Conservation (phyloP, 768 basidiomycete genomes). For the Ephemerocybe angulata region DNA sequence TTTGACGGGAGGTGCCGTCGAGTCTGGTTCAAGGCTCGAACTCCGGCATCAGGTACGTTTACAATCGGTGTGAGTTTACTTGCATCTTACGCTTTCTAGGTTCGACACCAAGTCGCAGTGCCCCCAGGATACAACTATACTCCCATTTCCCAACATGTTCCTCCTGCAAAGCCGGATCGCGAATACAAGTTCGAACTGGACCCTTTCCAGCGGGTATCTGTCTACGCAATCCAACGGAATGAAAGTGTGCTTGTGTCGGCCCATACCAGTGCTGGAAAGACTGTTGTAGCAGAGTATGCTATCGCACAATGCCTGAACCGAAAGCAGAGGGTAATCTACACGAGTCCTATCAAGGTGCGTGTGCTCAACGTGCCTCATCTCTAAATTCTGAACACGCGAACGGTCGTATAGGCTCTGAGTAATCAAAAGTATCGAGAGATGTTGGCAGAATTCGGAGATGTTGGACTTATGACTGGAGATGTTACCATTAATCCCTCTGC, state of each 20-base stretch:
- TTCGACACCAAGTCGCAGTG: slow-evolving; percentile 94
- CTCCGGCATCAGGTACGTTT: slow-evolving; percentile 71
- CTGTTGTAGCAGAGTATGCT: slow-evolving; percentile 98
- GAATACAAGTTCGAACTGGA: slow-evolving; percentile 96
- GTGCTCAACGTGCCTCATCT: slow-evolving; percentile 2
- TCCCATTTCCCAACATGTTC: slow-evolving; percentile 88
- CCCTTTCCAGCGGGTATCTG: slow-evolving; percentile 94
- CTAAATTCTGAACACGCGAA: neutral
- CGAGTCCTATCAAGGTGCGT: slow-evolving; percentile 97
- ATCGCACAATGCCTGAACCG: slow-evolving; percentile 94
- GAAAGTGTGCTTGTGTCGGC: slow-evolving; percentile 98
- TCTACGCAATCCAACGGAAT: slow-evolving; percentile 93
- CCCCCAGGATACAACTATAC: slow-evolving; percentile 89
- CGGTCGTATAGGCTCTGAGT: slow-evolving; percentile 85
- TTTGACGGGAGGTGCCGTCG: slow-evolving; percentile 62
- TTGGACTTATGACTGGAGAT: slow-evolving; percentile 99
- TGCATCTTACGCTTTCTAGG: slow-evolving; percentile 41
- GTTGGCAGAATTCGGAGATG: slow-evolving; percentile 94
- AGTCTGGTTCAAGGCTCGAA: slow-evolving; percentile 67
- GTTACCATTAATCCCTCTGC: slow-evolving; percentile 98
- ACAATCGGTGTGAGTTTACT: too few relatives aligned
- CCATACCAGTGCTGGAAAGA: slow-evolving; percentile 98
- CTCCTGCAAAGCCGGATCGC: slow-evolving; percentile 84
- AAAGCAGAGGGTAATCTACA: slow-evolving; percentile 97
- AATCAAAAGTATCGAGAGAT: slow-evolving; percentile 99